A percentile compares a stretch with the other conserved stretches of the same genome.
Conservation (phyloP, 208 protist genomes). For the Jaenimonas drosophilae region DNA sequence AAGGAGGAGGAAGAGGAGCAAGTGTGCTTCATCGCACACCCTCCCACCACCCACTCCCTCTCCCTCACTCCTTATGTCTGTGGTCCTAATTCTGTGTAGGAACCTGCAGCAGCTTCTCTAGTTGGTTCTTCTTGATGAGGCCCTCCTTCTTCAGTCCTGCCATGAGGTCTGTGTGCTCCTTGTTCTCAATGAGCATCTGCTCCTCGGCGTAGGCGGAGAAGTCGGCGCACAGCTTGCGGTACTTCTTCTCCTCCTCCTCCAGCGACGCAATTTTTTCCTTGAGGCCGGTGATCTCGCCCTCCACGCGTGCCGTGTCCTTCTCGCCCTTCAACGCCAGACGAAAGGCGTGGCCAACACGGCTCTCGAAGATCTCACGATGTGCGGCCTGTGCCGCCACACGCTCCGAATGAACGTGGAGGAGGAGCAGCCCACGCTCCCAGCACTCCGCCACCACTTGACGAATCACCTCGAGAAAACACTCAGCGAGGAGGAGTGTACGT, state of each 20-base stretch:
- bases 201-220: conserved; percentile 63
- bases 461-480: conserved; percentile 84
- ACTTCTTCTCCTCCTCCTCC: conserved; percentile 44
- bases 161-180: conserved; percentile 66
- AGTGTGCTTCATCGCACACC: neutral
- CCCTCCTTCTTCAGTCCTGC: conserved; percentile 70
- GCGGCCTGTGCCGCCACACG: conserved; percentile 63
- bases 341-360: conserved; percentile 78
- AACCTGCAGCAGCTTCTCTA: conserved; percentile 67
- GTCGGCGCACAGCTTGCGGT: conserved; percentile 49
- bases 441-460: conserved; percentile 74
- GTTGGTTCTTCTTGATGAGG: conserved; percentile 56
- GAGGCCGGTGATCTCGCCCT: conserved; percentile 46
- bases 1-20: neutral
- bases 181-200: conserved; percentile 67
- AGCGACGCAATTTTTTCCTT: conserved; percentile 30
- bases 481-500: conserved; percentile 64
- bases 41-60: neutral
- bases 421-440: conserved; percentile 78
- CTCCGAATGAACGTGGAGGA: conserved; percentile 73
- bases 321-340: conserved; percentile 79
- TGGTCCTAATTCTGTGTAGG: conserved; percentile 12
- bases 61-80: neutral
- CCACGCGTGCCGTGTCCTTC: conserved; percentile 58
- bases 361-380: conserved; percentile 76